Evolutionary conservation across 73 alveolate genomes (phyloP).

Genomic region (Paramecium sonneborni): DNA sequence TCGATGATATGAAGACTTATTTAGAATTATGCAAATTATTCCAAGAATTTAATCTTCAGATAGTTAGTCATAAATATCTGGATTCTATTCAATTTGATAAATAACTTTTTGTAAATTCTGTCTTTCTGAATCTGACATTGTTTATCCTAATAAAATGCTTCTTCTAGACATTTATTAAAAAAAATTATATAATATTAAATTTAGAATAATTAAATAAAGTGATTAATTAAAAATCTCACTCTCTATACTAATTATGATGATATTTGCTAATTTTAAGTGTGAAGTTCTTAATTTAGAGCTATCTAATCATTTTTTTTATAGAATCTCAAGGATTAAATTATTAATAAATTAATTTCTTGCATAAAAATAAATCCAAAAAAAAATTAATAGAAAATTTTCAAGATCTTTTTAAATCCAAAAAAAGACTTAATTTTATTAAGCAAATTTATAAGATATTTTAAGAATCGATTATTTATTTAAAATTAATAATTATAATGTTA

Average conservation of each 20-base stretch:
- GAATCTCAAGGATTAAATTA: too few relatives aligned
- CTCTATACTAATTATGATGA: background rate
- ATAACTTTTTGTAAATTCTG: background rate
- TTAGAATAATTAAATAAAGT: background rate
- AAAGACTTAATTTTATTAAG: too few relatives aligned
- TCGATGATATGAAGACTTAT: background rate
- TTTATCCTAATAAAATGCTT: background rate
- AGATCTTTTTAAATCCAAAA: too few relatives aligned
- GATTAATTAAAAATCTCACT: background rate
- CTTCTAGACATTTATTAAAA: background rate
- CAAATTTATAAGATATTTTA: too few relatives aligned
- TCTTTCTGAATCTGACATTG: slow-evolving; percentile 22
- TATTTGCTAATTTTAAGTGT: too few relatives aligned
- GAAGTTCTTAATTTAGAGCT: too few relatives aligned
- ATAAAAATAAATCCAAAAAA: too few relatives aligned
- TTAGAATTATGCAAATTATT: background rate
- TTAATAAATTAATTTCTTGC: too few relatives aligned
- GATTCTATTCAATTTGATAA: background rate
- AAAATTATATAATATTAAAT: background rate
- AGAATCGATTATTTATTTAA: too few relatives aligned
- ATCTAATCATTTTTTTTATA: too few relatives aligned
- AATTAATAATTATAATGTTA: too few relatives aligned
- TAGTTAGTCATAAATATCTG: background rate
- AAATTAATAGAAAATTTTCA: too few relatives aligned
- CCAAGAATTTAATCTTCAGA: background rate